Evolutionary conservation across 441 rosid species (phyloP).

Genomic region (Gossypium schwendimanii): DNA sequence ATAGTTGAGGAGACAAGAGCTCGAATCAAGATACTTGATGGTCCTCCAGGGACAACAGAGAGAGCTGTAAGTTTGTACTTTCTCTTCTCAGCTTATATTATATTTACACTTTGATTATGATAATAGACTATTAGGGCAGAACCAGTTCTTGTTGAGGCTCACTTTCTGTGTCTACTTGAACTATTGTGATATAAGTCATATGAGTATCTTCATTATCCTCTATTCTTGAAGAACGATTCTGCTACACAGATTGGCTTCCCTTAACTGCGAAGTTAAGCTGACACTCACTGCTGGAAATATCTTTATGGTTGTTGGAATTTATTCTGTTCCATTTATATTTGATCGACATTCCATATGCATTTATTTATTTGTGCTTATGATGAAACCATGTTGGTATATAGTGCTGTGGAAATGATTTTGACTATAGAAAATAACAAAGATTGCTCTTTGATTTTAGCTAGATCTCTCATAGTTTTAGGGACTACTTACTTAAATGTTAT

Average conservation of each 20-base stretch:
- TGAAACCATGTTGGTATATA: neutral
- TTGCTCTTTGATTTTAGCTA: neutral
- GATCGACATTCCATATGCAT: neutral
- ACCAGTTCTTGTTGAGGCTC: neutral
- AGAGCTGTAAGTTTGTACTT: constrained; percentile 78
- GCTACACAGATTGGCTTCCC: neutral
- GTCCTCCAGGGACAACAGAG: constrained; percentile 97
- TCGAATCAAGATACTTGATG: constrained; percentile 92
- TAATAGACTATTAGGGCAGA: constrained; percentile 1
- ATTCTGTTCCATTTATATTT: neutral
- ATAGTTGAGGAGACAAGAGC: constrained; percentile 98
- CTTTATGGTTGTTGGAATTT: neutral
- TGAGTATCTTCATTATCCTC: neutral
- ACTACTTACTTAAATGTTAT: neutral
- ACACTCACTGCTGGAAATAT: neutral
- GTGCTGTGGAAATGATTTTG: neutral
- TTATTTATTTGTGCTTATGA: neutral
- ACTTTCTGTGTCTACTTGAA: neutral
- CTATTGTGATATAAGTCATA: neutral
- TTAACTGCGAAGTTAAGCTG: constrained; percentile 1
- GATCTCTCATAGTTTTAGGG: neutral
- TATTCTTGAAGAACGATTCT: neutral
- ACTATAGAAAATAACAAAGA: neutral
- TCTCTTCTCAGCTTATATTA: constrained; percentile 11
- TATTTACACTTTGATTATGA: neutral